These are phyloP conservation scores for Tagetes erecta DNA, from an alignment of 129 eudicot genomes.

Conservation along the genomic window DNA sequence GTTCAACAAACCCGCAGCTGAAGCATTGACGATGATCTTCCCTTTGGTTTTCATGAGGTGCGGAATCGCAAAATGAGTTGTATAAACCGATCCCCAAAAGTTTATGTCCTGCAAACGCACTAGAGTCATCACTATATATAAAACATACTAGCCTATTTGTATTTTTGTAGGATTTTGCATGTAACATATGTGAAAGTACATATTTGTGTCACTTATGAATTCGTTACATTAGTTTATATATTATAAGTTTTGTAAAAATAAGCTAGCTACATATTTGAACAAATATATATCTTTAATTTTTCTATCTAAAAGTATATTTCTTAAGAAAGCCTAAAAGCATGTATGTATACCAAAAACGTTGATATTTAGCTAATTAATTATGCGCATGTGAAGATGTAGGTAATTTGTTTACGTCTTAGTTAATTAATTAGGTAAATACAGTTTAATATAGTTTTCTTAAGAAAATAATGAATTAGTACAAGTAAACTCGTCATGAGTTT, in stretches of 20 bases:
- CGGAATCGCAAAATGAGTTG: slow-evolving; percentile 47
- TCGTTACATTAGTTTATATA: neutral
- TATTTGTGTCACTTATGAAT: neutral
- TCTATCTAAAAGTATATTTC: too few relatives aligned
- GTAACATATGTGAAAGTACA: too few relatives aligned
- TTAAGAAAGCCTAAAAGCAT: too few relatives aligned
- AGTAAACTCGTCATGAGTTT: too few relatives aligned
- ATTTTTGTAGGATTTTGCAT: neutral
- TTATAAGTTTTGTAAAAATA: too few relatives aligned
- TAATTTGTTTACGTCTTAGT: neutral
- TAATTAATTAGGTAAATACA: neutral
- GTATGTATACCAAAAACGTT: too few relatives aligned
- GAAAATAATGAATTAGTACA: too few relatives aligned
- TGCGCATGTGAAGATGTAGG: neutral
- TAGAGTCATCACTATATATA: neutral
- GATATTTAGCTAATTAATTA: too few relatives aligned
- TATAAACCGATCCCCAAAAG: slow-evolving; percentile 53
- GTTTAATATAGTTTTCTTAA: neutral
- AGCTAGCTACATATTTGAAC: too few relatives aligned
- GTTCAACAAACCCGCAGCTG: slow-evolving; percentile 27
- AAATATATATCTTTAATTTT: too few relatives aligned
- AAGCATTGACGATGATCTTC: slow-evolving; percentile 39
- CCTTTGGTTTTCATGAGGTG: slow-evolving; percentile 41
- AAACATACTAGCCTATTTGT: too few relatives aligned
- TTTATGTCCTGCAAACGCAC: slow-evolving; percentile 35